Evolutionary conservation across 768 basidiomycete species (phyloP).

Genomic region (Butyriboletus loyo): DNA sequence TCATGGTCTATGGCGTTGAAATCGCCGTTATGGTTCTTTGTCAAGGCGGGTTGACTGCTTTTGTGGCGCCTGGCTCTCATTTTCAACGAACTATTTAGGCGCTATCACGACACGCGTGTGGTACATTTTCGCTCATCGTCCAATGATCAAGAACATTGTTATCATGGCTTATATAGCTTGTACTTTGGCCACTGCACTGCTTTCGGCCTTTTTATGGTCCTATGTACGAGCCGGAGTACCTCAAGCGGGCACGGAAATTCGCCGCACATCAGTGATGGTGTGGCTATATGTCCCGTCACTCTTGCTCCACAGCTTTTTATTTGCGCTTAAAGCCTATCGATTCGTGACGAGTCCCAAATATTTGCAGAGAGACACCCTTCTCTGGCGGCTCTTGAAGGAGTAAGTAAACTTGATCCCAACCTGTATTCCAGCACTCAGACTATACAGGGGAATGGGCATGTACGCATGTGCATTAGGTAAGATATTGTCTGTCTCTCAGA

Average conservation of each 20-base stretch:
- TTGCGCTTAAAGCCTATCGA: constrained; percentile 15
- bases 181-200: not conserved
- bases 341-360: constrained; percentile 1
- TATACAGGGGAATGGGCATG: constrained; percentile 21
- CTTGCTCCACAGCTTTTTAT: constrained; percentile 12
- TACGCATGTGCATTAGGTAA: constrained; percentile 20
- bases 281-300: constrained; percentile 15
- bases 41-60: constrained; percentile 9
- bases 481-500: not conserved
- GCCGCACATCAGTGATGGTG: not conserved
- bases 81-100: constrained; percentile 1
- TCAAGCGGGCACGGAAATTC: not conserved
- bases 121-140: constrained; percentile 12
- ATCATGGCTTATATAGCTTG: not conserved
- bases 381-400: constrained; percentile 21
- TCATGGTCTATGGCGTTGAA: not conserved
- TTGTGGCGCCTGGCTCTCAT: not conserved
- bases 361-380: constrained; percentile 4
- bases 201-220: not conserved
- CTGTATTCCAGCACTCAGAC: not conserved
- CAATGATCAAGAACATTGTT: not conserved
- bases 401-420: not conserved
- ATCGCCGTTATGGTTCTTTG: constrained; percentile 5
- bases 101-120: constrained; percentile 18
- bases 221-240: not conserved